phyloP scores from a whole-genome alignment of 352 stramenopile genomes.

The Phytophthora europaea region DNA sequence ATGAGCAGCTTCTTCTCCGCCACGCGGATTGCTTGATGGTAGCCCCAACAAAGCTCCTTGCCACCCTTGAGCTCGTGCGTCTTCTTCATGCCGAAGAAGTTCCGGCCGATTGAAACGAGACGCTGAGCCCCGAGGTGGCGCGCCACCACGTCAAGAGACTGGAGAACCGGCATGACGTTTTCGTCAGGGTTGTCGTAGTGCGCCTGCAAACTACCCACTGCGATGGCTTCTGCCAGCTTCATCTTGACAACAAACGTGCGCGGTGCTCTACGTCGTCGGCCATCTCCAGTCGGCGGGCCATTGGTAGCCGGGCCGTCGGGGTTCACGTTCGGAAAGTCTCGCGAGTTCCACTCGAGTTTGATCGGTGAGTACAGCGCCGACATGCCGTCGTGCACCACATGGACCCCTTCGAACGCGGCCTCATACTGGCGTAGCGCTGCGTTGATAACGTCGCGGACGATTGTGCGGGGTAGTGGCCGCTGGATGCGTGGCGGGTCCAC shows the following conservation, averaged over 20 bases:
- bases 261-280: slow-evolving; percentile 32
- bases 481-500: slow-evolving; percentile 47
- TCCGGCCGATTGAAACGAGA: slow-evolving; percentile 67
- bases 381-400: slow-evolving; percentile 73
- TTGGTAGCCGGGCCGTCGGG: slow-evolving; percentile 35
- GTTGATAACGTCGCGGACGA: slow-evolving; percentile 64
- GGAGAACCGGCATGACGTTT: slow-evolving; percentile 70
- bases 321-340: slow-evolving; percentile 59
- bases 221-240: slow-evolving; percentile 64
- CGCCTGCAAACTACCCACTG: slow-evolving; percentile 42
- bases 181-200: slow-evolving; percentile 60
- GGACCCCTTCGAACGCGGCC: slow-evolving; percentile 45
- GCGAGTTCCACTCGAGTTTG: slow-evolving; percentile 55
- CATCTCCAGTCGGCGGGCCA: not conserved
- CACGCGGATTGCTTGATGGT: slow-evolving; percentile 74
- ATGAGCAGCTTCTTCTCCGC: slow-evolving; percentile 63
- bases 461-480: slow-evolving; percentile 41
- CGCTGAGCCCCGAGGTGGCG: slow-evolving; percentile 64
- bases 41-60: slow-evolving; percentile 77
- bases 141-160: slow-evolving; percentile 71
- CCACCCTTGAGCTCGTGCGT: slow-evolving; percentile 62
- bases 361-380: slow-evolving; percentile 57
- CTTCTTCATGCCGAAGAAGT: slow-evolving; percentile 78
- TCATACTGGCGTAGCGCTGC: slow-evolving; percentile 54
- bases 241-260: slow-evolving; percentile 71